These are phyloP conservation scores for Leccinellum luteum DNA, from an alignment of 768 basidiomycete genomes.

Conservation along the genomic window DNA sequence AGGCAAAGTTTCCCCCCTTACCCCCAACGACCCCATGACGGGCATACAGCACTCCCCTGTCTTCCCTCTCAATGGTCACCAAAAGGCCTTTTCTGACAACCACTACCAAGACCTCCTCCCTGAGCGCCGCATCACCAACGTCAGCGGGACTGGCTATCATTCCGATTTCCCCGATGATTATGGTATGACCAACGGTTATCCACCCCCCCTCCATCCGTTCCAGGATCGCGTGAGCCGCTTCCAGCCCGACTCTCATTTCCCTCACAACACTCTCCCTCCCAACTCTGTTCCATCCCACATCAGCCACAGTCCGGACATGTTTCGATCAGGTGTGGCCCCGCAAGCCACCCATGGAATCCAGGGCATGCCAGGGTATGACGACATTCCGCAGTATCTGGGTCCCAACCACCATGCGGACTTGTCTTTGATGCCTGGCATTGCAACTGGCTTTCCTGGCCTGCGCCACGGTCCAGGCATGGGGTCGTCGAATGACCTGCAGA, in stretches of 20 bases:
- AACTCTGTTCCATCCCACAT: conserved; percentile 48
- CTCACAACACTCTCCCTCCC: conserved; percentile 40
- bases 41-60: conserved; percentile 53
- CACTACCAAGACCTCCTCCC: conserved; percentile 59
- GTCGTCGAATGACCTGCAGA: conserved; percentile 69
- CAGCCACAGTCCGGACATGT: conserved; percentile 50
- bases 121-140: conserved; percentile 56
- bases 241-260: conserved; percentile 51
- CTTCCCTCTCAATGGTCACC: conserved; percentile 42
- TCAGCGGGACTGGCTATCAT: conserved; percentile 45
- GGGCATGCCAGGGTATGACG: conserved; percentile 51
- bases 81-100: conserved; percentile 55
- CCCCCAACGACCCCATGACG: conserved; percentile 62
- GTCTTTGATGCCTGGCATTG: conserved; percentile 59
- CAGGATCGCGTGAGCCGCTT: conserved; percentile 58
- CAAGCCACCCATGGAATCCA: conserved; percentile 66
- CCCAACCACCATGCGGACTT: conserved; percentile 54
- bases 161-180: conserved; percentile 67
- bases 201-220: conserved; percentile 55
- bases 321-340: conserved; percentile 63
- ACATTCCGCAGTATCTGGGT: conserved; percentile 56
- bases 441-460: conserved; percentile 62
- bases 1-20: conserved; percentile 75
- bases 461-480: conserved; percentile 59
- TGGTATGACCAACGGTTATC: conserved; percentile 46